Percentiles rank a stretch among this genome's conserved stretches.
These are phyloP conservation scores for Tuber borchii DNA, from an alignment of 495 filamentous ascomycete genomes.

Conservation along the genomic window DNA sequence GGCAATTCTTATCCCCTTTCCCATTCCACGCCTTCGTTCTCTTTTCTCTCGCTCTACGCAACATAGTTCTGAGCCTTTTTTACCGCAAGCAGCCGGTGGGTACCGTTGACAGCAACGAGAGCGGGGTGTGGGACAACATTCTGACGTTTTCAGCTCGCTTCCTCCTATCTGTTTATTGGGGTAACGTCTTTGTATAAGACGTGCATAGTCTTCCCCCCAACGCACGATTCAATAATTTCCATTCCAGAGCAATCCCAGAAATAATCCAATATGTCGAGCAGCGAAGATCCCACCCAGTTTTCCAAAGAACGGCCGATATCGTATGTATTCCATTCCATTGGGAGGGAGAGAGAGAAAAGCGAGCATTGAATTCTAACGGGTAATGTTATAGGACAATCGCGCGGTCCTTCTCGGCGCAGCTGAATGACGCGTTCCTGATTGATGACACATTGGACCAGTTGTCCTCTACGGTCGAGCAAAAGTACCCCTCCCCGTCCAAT, in stretches of 20 bases:
- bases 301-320: conserved; percentile 31
- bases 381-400: conserved; percentile 66
- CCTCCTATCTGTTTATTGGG: neutral
- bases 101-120: neutral
- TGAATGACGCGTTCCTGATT: conserved; percentile 83
- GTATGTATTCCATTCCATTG: conserved; percentile 13
- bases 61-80: neutral
- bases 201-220: neutral
- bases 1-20: neutral
- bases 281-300: conserved; percentile 26
- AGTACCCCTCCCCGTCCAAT: conserved; percentile 55
- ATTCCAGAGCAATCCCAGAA: neutral
- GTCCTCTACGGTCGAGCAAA: conserved; percentile 69
- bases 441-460: conserved; percentile 73
- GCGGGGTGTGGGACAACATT: conserved; percentile 1
- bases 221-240: neutral
- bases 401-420: conserved; percentile 72
- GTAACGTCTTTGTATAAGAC: conserved; percentile 3
- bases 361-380: conserved; percentile 11
- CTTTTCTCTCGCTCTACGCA: neutral
- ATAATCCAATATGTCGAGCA: conserved; percentile 24
- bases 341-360: neutral
- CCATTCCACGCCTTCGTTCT: neutral
- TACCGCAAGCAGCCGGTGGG: neutral
- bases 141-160: conserved; percentile 6